Evolutionary conservation across 2,329 filamentous ascomycete genomes (phyloP).

Genomic region (Westerdykella ornata): DNA sequence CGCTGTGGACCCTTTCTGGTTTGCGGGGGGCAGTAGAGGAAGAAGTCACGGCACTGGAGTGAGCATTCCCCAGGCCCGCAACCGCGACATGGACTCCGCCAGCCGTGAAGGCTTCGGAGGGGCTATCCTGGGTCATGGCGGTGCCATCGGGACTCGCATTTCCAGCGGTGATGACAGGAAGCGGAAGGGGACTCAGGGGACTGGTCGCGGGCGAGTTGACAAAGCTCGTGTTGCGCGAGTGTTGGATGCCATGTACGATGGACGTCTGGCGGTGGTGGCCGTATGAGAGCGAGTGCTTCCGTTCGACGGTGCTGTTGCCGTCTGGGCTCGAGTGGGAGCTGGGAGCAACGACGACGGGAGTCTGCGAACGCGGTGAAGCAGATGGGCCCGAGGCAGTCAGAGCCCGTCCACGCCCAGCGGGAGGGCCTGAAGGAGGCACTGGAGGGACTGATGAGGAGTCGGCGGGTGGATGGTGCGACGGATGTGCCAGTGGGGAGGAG

Average conservation of each 20-base stretch:
- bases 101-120: slow-evolving; percentile 31
- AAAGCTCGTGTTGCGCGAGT: slow-evolving; percentile 81
- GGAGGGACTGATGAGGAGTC: slow-evolving; percentile 16
- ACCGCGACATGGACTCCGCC: slow-evolving; percentile 19
- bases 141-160: slow-evolving; percentile 32
- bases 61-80: slow-evolving; percentile 9
- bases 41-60: slow-evolving; percentile 6
- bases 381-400: slow-evolving; percentile 40
- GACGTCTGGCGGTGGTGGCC: slow-evolving; percentile 94
- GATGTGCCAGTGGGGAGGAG: slow-evolving; percentile 34
- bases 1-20: slow-evolving; percentile 45
- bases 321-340: slow-evolving; percentile 34
- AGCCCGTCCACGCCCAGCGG: slow-evolving; percentile 41
- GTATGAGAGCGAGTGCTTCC: slow-evolving; percentile 54
- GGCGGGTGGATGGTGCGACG: slow-evolving; percentile 34
- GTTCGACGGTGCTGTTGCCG: slow-evolving; percentile 40
- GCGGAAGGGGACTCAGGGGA: slow-evolving; percentile 63
- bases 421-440: slow-evolving; percentile 39
- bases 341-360: slow-evolving; percentile 32
- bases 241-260: slow-evolving; percentile 92
- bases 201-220: slow-evolving; percentile 68
- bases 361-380: slow-evolving; percentile 41
- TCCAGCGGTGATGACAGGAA: slow-evolving; percentile 62
- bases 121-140: slow-evolving; percentile 37
- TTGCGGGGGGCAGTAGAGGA: slow-evolving; percentile 22